phyloP scores from a whole-genome alignment of 2,329 filamentous ascomycete species.

The Alternaria rosae region DNA sequence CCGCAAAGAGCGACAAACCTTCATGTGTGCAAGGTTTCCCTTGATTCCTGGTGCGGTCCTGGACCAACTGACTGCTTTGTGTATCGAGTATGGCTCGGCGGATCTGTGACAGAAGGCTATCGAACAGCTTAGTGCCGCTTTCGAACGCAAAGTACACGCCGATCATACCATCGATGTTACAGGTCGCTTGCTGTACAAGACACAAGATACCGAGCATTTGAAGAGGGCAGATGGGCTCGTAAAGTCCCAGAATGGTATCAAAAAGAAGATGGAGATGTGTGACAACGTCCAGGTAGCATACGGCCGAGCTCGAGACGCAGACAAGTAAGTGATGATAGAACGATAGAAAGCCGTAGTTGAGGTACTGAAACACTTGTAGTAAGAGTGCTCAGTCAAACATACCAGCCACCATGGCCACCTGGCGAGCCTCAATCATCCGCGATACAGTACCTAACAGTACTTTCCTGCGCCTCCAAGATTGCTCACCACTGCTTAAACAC shows the following conservation, averaged over 20 bases:
- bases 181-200: neutral
- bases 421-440: neutral
- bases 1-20: fast-evolving
- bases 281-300: neutral
- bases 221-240: neutral
- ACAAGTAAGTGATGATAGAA: neutral
- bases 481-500: neutral
- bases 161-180: neutral
- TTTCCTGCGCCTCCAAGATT: neutral
- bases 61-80: neutral
- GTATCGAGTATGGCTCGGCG: neutral
- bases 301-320: neutral
- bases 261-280: neutral
- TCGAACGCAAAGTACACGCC: neutral
- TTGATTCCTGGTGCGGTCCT: neutral
- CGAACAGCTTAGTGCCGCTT: neutral
- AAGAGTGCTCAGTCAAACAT: neutral
- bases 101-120: neutral
- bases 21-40: neutral
- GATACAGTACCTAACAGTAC: neutral
- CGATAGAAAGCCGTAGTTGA: neutral
- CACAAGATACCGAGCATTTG: neutral
- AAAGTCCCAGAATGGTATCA: neutral
- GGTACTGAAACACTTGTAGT: neutral
- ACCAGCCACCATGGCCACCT: neutral